A percentile compares a stretch with the other conserved stretches of the same genome.
These are phyloP conservation scores for Botrytis squamosa DNA, from an alignment of 2,329 filamentous ascomycete species.

Conservation along the genomic window DNA sequence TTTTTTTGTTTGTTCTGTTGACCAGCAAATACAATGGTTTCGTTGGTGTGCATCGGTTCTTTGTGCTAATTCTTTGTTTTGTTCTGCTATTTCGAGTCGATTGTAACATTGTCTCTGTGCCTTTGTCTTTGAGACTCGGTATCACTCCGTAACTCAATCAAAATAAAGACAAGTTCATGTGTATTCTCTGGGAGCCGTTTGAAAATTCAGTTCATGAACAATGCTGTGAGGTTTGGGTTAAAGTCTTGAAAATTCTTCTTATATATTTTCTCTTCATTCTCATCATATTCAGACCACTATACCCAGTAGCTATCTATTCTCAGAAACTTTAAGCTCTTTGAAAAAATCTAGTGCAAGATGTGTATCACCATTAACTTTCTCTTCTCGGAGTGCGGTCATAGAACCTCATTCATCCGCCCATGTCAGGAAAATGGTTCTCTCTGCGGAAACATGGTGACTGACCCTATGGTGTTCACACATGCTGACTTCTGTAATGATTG, in stretches of 20 bases:
- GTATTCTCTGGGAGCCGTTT: not conserved
- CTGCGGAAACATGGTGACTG: not conserved
- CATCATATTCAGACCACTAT: not conserved
- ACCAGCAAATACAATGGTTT: not conserved
- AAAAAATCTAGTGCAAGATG: not conserved
- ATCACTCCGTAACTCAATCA: rapidly evolving
- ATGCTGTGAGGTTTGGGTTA: not conserved
- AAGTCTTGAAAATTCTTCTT: not conserved
- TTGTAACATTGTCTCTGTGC: not conserved
- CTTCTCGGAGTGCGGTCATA: not conserved
- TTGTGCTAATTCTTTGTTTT: not conserved
- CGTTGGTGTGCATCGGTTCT: not conserved
- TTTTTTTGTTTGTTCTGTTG: not conserved
- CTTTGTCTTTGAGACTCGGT: too few relatives aligned
- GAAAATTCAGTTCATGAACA: not conserved
- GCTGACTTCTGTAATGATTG: not conserved
- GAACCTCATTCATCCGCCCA: not conserved
- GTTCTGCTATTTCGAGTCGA: not conserved
- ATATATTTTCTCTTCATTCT: too few relatives aligned
- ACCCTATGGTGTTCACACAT: not conserved
- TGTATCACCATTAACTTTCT: not conserved
- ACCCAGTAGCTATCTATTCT: not conserved
- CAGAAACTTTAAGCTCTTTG: not conserved
- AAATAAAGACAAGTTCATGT: not conserved
- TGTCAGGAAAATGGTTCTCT: not conserved